Evolutionary conservation across 495 filamentous ascomycete species (phyloP), one percentile per base, ranked within the genome.

Genomic region (Talaromyces adpressus): DNA sequence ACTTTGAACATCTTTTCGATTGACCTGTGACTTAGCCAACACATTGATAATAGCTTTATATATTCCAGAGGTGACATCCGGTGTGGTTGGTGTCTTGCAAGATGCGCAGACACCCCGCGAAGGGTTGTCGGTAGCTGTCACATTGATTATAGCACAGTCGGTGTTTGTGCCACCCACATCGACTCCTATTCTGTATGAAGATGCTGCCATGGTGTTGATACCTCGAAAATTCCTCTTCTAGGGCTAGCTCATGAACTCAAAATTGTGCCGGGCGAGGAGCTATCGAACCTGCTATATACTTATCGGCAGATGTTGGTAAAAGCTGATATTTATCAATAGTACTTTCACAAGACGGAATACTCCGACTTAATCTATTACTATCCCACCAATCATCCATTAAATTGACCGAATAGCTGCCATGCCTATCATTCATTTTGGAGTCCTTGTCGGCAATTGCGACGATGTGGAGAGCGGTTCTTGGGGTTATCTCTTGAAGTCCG

Each of bases 91-190:
- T 0, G 84, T 79, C 70, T 87, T 87, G 67, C 77, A 72, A 69
- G 79, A 81, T 8, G 81, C 79, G 18, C 82, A 64, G 41, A 87
- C 79, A 39, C 78, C 81, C 54, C 75, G 73, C 36, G 73, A 70
- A 18, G 68, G 69, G 1, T 69, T 66, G 16, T 70, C 70, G n/a
- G 69, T 71, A 39, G 65, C 71, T n/a, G 65, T 73, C 49, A 77
- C 79, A 64, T 87, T 79, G 54, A 87, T 73, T 41, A 85, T 73
- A 8, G 84, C 85, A 25, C 79, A 82, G 64, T 87, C 85, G 2
- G 85, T 87, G 64, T 87, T 88, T 47, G 85, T 87, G 30, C 85
- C 83, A 11, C 69, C 69, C 12, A 71, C 69, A 45, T 71, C 69
- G 54, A 71, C 59, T 12, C 69, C 69, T 45, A 71, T 69, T 3